Base-by-base conservation (phyloP, 2,329 filamentous ascomycete species). In the Tolypocladium paradoxum region DNA sequence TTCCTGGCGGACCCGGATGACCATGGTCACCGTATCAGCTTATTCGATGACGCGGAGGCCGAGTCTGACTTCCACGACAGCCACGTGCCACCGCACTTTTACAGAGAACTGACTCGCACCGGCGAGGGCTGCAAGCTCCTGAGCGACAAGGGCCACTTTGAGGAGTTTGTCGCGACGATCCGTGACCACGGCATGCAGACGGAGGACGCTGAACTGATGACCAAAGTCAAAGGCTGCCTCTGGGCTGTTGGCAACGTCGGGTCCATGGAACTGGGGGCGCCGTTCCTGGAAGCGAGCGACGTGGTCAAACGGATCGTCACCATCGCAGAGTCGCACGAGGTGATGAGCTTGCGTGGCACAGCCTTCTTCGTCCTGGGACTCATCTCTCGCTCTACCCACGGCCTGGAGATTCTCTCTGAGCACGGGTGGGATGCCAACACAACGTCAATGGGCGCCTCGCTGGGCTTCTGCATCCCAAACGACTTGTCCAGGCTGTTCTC, bases 201-300 rank as follows among this genome's bases (percentile, higher is more conserved):
- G 43, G 87, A 95, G 59, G 93, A 99, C 62, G 67, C 80, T 0
- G 93, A 99, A 68, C 79, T 86, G 27, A 84, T 97, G 46, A 83
- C 90, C 54, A 97, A 96, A 66, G 90, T 97, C 58, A 99, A 99
- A 68, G 93, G 91, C 8, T 96, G 90, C 65, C 76, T 99, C 48
- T 99, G 93, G 93, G 93, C 93, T 0, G 90, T 99, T 1, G 93
- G 93, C 27, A 99, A 99, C 61, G 92, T 99, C 37, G 93, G 93
- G 0, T 96, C 91, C 0, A 97, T 99, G 91, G 92, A 97, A 62
- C 82, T 96, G 2, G 93, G 93, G 1, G 92, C 92, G 1, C 90
- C 90, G 0, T 99, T 99, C 67, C 76, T 99, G 4, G 93, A 96
- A 69, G 85, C 87, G 53, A 88, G 84, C 37, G 88, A 96, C 59